phyloP scores from a whole-genome alignment of 306 rosid species.

The Sophora flavescens region DNA sequence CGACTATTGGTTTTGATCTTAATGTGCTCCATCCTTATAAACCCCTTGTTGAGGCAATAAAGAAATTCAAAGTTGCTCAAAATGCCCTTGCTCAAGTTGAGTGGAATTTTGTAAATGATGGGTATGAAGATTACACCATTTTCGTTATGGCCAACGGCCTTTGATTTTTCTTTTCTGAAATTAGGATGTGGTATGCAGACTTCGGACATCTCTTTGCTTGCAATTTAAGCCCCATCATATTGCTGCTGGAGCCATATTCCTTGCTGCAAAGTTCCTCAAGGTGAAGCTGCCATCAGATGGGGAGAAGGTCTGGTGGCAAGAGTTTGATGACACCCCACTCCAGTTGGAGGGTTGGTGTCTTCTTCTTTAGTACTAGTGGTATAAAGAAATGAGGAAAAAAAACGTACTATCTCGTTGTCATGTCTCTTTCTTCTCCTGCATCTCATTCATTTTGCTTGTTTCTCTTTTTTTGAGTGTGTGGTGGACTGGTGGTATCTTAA shows the following conservation, averaged over 20 bases:
- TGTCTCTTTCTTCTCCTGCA: conserved; percentile 34
- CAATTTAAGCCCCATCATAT: conserved; percentile 98
- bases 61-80: conserved; percentile 97
- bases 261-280: conserved; percentile 97
- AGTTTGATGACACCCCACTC: conserved; percentile 98
- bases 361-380: conserved; percentile 54
- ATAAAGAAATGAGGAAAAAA: conserved; percentile 46
- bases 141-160: conserved; percentile 59
- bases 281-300: conserved; percentile 98
- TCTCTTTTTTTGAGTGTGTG: background rate
- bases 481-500: conserved; percentile 10
- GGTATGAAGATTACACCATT: conserved; percentile 68
- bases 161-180: conserved; percentile 61
- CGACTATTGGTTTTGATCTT: conserved; percentile 93
- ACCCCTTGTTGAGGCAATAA: conserved; percentile 98
- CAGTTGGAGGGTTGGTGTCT: conserved; percentile 98
- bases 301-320: conserved; percentile 99
- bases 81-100: conserved; percentile 99
- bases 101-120: conserved; percentile 99
- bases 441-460: conserved; percentile 25
- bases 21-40: conserved; percentile 96
- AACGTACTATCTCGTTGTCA: conserved; percentile 46
- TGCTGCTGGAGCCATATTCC: conserved; percentile 99
- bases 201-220: conserved; percentile 98
- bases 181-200: conserved; percentile 83